These are phyloP conservation scores for Starmerella etchellsii DNA, from an alignment of 805 yeast genomes.

Conservation along the genomic window DNA sequence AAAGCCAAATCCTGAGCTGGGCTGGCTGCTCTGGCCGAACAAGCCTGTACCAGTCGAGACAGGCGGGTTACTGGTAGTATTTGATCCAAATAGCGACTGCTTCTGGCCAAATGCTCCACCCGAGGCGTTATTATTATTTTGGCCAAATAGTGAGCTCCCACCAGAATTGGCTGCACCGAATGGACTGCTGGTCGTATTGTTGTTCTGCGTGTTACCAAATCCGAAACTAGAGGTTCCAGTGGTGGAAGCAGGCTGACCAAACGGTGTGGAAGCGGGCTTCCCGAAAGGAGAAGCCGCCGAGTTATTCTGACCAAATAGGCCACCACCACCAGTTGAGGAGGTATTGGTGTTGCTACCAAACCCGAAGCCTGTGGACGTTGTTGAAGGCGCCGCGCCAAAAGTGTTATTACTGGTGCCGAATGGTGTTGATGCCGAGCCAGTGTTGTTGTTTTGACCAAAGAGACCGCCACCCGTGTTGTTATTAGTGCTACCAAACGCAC, in stretches of 20 bases:
- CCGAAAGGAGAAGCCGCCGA: too few relatives aligned
- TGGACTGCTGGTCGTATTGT: neutral
- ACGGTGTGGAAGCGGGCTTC: too few relatives aligned
- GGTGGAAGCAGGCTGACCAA: too few relatives aligned
- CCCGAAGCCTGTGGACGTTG: slow-evolving; percentile 13
- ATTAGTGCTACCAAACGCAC: slow-evolving; percentile 1
- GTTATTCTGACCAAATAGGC: slow-evolving; percentile 5
- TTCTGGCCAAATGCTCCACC: slow-evolving; percentile 2
- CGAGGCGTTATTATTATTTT: slow-evolving; percentile 18
- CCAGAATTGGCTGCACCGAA: slow-evolving; percentile 10
- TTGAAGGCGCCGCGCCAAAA: slow-evolving; percentile 8
- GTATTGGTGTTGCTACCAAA: too few relatives aligned
- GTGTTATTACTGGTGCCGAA: slow-evolving; percentile 19
- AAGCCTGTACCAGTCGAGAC: slow-evolving; percentile 3
- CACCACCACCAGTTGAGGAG: too few relatives aligned
- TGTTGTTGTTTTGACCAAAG: slow-evolving; percentile 10
- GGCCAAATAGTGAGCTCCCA: slow-evolving; percentile 23
- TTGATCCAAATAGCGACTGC: slow-evolving; percentile 3
- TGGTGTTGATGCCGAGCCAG: slow-evolving; percentile 16
- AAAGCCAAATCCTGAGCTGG: neutral
- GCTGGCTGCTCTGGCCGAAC: slow-evolving; percentile 12
- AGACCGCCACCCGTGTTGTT: slow-evolving; percentile 11
- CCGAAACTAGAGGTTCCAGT: neutral
- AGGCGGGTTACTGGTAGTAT: too few relatives aligned
- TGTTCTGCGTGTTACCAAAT: slow-evolving; percentile 3